phyloP scores from a whole-genome alignment of 2,329 filamentous ascomycete species.

The Penicillium sp. region DNA sequence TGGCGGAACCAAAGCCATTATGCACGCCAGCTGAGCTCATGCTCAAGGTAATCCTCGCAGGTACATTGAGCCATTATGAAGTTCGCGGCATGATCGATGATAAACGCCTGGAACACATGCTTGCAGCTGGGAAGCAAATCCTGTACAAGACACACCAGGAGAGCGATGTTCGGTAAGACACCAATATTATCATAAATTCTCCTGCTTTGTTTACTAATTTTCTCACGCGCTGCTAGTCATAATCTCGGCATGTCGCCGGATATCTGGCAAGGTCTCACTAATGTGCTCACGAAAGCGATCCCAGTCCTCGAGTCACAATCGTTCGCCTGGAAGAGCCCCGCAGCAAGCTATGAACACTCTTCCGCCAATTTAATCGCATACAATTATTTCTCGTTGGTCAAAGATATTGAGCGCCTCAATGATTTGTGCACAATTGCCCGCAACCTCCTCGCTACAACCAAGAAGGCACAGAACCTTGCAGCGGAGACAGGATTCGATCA shows the following conservation, averaged over 20 bases:
- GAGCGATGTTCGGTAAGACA: constrained; percentile 51
- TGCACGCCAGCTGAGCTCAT: constrained; percentile 49
- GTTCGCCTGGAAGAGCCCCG: constrained; percentile 60
- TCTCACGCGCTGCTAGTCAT: constrained; percentile 41
- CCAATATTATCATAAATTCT: not conserved
- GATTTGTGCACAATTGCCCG: constrained; percentile 61
- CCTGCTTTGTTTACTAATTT: constrained; percentile 4
- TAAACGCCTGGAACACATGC: constrained; percentile 56
- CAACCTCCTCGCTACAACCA: constrained; percentile 61
- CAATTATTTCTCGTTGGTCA: constrained; percentile 58
- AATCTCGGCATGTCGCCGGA: constrained; percentile 56
- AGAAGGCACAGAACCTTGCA: constrained; percentile 62
- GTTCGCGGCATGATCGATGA: constrained; percentile 60
- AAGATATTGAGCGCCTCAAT: constrained; percentile 63
- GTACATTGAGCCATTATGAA: constrained; percentile 59
- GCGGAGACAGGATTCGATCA: constrained; percentile 61
- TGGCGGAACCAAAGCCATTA: constrained; percentile 40
- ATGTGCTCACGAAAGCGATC: constrained; percentile 59
- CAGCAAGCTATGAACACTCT: constrained; percentile 57
- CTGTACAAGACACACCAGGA: constrained; percentile 58
- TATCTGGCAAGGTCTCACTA: constrained; percentile 61
- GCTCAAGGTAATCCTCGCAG: constrained; percentile 49
- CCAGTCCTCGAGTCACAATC: constrained; percentile 62
- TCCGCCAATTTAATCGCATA: constrained; percentile 62
- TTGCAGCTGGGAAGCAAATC: constrained; percentile 61